phyloP scores from a whole-genome alignment of 768 basidiomycete genomes.

The Pleurotus platypus region DNA sequence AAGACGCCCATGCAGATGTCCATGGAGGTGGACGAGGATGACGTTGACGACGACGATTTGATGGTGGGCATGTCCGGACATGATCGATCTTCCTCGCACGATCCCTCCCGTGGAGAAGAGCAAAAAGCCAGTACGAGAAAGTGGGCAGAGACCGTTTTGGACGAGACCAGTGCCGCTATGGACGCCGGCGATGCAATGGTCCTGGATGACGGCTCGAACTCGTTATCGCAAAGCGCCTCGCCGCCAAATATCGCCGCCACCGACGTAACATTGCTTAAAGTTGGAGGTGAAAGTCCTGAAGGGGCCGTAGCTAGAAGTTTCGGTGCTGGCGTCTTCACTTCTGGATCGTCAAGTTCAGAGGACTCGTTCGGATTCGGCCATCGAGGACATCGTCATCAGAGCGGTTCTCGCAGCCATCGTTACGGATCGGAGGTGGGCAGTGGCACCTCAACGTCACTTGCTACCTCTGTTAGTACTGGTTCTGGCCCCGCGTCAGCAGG shows the following conservation, averaged over 20 bases:
- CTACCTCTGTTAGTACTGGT: slow-evolving; percentile 1
- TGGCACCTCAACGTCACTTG: slow-evolving; percentile 4
- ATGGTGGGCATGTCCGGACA: background rate
- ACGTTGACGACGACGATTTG: background rate
- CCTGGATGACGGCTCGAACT: background rate
- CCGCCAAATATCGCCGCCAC: background rate
- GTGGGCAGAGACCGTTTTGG: slow-evolving; percentile 43
- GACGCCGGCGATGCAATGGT: background rate
- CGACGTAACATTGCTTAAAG: too few relatives aligned
- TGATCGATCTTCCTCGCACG: background rate
- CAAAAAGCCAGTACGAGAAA: slow-evolving; percentile 28
- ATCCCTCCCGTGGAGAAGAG: slow-evolving; percentile 7
- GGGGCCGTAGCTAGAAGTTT: background rate
- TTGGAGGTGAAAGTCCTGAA: background rate
- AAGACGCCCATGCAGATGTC: slow-evolving; percentile 11
- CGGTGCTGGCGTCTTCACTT: background rate
- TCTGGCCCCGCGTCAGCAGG: slow-evolving; percentile 17
- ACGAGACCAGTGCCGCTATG: slow-evolving; percentile 20
- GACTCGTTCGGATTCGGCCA: slow-evolving; percentile 8
- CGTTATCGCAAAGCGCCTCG: background rate
- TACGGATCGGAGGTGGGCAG: slow-evolving; percentile 4
- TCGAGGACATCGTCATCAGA: background rate
- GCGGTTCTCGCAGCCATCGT: background rate
- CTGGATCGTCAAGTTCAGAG: slow-evolving; percentile 8
- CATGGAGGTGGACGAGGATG: slow-evolving; percentile 22